A percentile compares a stretch with the other conserved stretches of the same genome.
phyloP scores from a whole-genome alignment of 2,329 filamentous ascomycete genomes.

The Fusarium sulawesiense region DNA sequence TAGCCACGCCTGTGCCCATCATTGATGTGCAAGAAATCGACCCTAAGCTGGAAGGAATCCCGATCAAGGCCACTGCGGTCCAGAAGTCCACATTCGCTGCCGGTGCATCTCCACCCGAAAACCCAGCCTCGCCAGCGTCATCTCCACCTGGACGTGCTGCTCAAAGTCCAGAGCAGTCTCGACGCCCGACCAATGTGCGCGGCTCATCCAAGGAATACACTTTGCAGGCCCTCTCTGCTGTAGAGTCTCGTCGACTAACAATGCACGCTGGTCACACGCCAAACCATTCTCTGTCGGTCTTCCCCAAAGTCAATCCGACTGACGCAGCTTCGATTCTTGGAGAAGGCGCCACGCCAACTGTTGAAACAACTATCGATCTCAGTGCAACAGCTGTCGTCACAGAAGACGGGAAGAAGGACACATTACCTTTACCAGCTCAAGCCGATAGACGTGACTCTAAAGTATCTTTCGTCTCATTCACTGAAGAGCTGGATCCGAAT shows the following conservation, averaged over 20 bases:
- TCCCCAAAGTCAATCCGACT: slow-evolving; percentile 59
- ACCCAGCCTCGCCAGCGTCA: slow-evolving; percentile 48
- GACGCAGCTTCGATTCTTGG: slow-evolving; percentile 46
- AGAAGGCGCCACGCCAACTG: slow-evolving; percentile 48
- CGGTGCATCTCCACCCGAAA: slow-evolving; percentile 38
- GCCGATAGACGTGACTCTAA: slow-evolving; percentile 29
- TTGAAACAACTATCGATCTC: slow-evolving; percentile 32
- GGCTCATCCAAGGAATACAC: slow-evolving; percentile 56
- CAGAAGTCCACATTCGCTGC: slow-evolving; percentile 64
- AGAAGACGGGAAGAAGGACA: slow-evolving; percentile 7
- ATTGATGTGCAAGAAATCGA: slow-evolving; percentile 70
- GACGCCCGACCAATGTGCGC: slow-evolving; percentile 24
- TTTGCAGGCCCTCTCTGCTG: slow-evolving; percentile 59
- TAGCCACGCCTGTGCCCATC: slow-evolving; percentile 54
- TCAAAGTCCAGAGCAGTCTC: slow-evolving; percentile 26
- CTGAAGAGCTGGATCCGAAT: slow-evolving; percentile 26
- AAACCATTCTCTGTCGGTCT: slow-evolving; percentile 66
- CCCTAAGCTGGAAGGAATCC: slow-evolving; percentile 69
- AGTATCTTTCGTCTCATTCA: slow-evolving; percentile 27
- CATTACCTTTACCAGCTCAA: slow-evolving; percentile 8
- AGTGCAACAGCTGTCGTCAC: slow-evolving; percentile 4
- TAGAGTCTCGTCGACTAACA: slow-evolving; percentile 64
- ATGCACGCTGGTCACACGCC: slow-evolving; percentile 74
- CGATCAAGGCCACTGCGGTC: slow-evolving; percentile 65
- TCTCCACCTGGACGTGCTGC: slow-evolving; percentile 43